These are phyloP conservation scores for Lanmaoa rubissima DNA, from an alignment of 768 basidiomycete species.

Conservation along the genomic window DNA sequence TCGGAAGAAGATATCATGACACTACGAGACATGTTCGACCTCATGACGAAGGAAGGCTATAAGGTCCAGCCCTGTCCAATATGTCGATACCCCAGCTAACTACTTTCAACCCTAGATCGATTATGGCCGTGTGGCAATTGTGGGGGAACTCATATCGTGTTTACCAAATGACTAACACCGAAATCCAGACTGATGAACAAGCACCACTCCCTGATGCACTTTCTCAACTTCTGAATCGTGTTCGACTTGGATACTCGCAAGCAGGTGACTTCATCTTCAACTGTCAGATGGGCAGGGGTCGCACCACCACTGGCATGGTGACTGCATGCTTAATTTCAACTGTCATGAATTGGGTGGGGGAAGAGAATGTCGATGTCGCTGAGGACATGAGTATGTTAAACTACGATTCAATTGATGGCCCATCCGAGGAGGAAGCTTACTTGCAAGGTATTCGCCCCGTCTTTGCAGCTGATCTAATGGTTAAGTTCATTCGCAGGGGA, in stretches of 20 bases:
- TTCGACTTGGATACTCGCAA: conserved; percentile 53
- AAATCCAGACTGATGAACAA: conserved; percentile 89
- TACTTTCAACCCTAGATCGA: conserved; percentile 53
- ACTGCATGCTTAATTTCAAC: conserved; percentile 84
- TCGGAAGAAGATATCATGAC: conserved; percentile 82
- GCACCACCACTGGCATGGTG: conserved; percentile 97
- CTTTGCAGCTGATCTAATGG: neutral
- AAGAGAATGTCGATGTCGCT: conserved; percentile 39
- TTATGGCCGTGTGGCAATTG: conserved; percentile 88
- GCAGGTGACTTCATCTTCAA: conserved; percentile 89
- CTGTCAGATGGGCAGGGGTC: conserved; percentile 92
- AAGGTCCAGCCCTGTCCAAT: conserved; percentile 36
- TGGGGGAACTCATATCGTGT: conserved; percentile 36
- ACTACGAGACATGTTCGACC: conserved; percentile 75
- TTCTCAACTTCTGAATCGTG: conserved; percentile 71
- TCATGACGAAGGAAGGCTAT: conserved; percentile 75
- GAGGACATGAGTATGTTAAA: conserved; percentile 38
- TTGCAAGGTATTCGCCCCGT: conserved; percentile 58
- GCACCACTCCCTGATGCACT: conserved; percentile 90
- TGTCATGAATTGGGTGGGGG: conserved; percentile 55
- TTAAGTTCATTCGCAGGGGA: conserved; percentile 58
- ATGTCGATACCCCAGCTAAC: conserved; percentile 3
- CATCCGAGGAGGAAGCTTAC: conserved; percentile 86
- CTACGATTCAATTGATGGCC: conserved; percentile 76
- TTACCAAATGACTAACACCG: conserved; percentile 3